These are phyloP conservation scores for Borealophlyctis nickersoniae DNA, from an alignment of 192 early-diverging fungal species.

Conservation along the genomic window DNA sequence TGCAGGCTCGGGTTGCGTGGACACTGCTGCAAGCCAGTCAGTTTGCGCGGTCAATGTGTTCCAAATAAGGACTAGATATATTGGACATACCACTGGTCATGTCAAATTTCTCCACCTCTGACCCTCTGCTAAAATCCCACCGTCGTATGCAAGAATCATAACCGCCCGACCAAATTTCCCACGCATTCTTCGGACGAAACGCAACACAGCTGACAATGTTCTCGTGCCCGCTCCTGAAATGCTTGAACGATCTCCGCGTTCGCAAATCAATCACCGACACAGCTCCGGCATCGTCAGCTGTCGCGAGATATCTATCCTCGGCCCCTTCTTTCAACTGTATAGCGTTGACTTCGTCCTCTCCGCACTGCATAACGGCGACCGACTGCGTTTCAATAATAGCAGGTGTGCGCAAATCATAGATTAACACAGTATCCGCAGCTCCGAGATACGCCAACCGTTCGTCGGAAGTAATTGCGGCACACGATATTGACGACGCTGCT, in stretches of 20 bases:
- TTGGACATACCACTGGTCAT: constrained; percentile 1
- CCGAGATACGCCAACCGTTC: neutral
- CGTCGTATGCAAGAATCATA: constrained; percentile 13
- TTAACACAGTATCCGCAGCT: neutral
- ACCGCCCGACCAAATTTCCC: constrained; percentile 20
- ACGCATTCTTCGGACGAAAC: constrained; percentile 19
- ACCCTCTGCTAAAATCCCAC: constrained; percentile 24
- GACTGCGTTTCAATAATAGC: neutral
- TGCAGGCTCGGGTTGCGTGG: neutral
- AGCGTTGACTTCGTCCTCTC: neutral
- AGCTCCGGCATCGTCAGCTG: constrained; percentile 21
- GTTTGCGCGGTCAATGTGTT: neutral
- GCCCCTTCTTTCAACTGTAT: constrained; percentile 10
- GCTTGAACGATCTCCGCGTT: constrained; percentile 23
- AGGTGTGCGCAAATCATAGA: neutral
- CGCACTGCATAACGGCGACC: no score
- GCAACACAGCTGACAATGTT: constrained; percentile 20
- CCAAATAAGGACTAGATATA: neutral
- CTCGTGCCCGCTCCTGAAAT: constrained; percentile 15
- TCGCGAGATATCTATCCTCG: constrained; percentile 13
- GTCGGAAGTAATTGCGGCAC: neutral
- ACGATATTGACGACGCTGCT: neutral
- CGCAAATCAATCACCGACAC: constrained; percentile 21
- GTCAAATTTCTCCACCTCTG: constrained; percentile 3
- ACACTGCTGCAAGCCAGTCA: neutral